Evolutionary conservation across 148 eudicot species (phyloP), one percentile per base, ranked within the genome.

Genomic region (Nyssa sinensis): DNA sequence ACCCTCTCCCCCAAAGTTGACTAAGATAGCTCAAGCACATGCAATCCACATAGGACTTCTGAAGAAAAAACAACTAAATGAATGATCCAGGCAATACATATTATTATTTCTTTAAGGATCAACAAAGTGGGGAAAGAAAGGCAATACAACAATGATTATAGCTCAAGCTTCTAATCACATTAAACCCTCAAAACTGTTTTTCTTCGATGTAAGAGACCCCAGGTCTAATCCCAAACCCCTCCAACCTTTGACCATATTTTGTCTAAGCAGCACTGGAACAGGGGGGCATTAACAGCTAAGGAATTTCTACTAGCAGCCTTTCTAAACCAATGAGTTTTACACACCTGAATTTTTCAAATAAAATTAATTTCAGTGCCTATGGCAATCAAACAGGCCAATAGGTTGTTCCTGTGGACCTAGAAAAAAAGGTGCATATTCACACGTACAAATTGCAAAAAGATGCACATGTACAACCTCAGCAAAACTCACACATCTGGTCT

Each of bases 1-100:
- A 29, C 72, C 70, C 44, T 24, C 16, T 60, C 66, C 61, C 61
- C 68, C 17, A 74, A 32, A 55, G 6, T 55, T 55, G 24, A n/a
- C 59, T 5, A 6, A 55, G 59, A 55, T 1, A 31, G 30, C n/a
- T 62, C 64, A 62, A 62, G 35, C 35, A 31, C n/a, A 35, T 62
- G 17, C 51, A 44, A 44, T 19, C 3, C 0, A 44, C 3, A 44
- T 44, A 12, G 17, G 51, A 44, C 17, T 11, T 37, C 16, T 11
- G 51, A 12, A 44, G n/a, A 44, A 6, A 44, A 44, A n/a, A n/a
- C n/a, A n/a, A n/a, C n/a, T n/a, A n/a, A n/a, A n/a, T n/a, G n/a
- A n/a, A n/a, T n/a, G n/a, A n/a, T n/a, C n/a, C n/a, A n/a, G n/a
- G n/a, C n/a, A n/a, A n/a, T n/a, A n/a, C n/a, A n/a, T 0, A 44